phyloP scores from a whole-genome alignment of 257 asterid genomes.

The Vinca minor region DNA sequence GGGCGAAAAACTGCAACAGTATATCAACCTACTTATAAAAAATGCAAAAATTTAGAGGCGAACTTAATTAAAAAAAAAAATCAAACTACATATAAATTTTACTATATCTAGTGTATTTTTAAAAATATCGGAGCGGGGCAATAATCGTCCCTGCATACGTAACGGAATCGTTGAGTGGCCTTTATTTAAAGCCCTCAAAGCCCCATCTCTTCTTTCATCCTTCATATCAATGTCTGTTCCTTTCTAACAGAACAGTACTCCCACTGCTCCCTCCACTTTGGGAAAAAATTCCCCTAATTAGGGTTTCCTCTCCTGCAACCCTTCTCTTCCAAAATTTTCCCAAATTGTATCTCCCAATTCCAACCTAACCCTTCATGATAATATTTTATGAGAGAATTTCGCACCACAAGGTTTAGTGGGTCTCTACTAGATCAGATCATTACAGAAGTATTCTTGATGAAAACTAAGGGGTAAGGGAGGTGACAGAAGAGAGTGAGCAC shows the following conservation, averaged over 20 bases:
- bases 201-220: slow-evolving; percentile 32
- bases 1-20: too few relatives aligned
- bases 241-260: slow-evolving; percentile 42
- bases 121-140: too few relatives aligned
- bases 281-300: slow-evolving; percentile 15
- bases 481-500: too few relatives aligned
- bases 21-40: too few relatives aligned
- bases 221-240: slow-evolving; percentile 21
- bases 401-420: slow-evolving; percentile 45
- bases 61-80: too few relatives aligned
- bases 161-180: slow-evolving; percentile 35
- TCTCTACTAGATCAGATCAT: slow-evolving; percentile 40
- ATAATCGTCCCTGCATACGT: too few relatives aligned
- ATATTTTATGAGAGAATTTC: too few relatives aligned
- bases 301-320: slow-evolving; percentile 11
- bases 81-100: too few relatives aligned
- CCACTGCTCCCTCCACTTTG: not conserved
- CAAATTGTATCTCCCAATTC: not conserved
- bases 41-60: too few relatives aligned
- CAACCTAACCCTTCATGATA: not conserved
- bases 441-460: too few relatives aligned
- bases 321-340: not conserved
- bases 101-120: too few relatives aligned
- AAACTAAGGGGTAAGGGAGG: slow-evolving; percentile 96
- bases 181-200: slow-evolving; percentile 40